Conservation (phyloP, 1,284 basidiomycete species). For the Cryptococcus deneoformans region DNA sequence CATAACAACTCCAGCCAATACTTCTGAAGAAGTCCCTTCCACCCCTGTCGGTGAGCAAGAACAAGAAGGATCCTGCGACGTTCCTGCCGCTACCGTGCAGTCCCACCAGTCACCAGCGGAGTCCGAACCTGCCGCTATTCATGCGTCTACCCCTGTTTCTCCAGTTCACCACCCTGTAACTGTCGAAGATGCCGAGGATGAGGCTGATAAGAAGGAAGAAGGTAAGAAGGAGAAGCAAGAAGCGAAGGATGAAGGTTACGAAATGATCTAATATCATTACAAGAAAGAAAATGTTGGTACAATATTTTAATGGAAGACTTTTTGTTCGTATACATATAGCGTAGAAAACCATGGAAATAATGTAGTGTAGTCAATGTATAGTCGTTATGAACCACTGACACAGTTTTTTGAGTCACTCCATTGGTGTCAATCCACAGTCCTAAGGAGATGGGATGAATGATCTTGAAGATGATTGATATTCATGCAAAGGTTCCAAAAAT, state of each 20-base stretch:
- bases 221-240: too few relatives aligned
- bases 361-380: neutral
- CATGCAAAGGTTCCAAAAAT: too few relatives aligned
- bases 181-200: neutral
- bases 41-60: neutral
- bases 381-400: too few relatives aligned
- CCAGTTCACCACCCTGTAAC: neutral
- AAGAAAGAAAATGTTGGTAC: too few relatives aligned
- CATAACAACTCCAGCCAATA: neutral
- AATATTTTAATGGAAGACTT: neutral
- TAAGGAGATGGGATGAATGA: too few relatives aligned
- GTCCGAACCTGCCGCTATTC: neutral
- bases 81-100: neutral
- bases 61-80: neutral
- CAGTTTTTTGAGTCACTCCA: too few relatives aligned
- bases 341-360: neutral
- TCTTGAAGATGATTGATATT: too few relatives aligned
- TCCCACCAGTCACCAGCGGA: neutral
- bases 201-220: neutral
- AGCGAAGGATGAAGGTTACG: neutral
- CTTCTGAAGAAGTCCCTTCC: neutral
- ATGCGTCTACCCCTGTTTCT: neutral
- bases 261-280: too few relatives aligned
- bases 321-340: neutral
- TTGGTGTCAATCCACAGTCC: too few relatives aligned